Evolutionary conservation across 805 yeast genomes (phyloP), one percentile per base, ranked within the genome.

Genomic region (Wickerhamiella alocasiicola): DNA sequence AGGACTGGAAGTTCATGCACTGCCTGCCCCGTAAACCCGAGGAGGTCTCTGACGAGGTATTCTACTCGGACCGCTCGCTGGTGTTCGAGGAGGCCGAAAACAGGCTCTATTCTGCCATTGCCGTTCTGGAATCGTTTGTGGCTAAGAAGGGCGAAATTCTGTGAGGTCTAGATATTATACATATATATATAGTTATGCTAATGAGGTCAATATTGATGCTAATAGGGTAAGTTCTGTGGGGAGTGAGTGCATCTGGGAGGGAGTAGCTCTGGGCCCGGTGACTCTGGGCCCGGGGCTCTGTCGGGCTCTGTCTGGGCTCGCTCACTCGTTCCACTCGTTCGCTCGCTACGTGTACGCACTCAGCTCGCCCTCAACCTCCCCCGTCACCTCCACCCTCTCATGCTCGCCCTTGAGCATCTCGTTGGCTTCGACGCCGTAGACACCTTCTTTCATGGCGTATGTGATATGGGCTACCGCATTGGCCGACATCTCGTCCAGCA

Each of bases 1-100:
- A 65, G 13, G 62, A 72, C 55, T 88, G 88, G 81, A 83, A 76
- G 59, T 91, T 91, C 63, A 87, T 91, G 97, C 98, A 91, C 60
- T 91, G 98, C 62, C 68, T 91, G 51, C 98, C 98, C 49, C 78
- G 98, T 63, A 95, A 91, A 53, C 71, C 74, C 20, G 95, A 87
- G 60, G 98, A 91, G 62, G 98, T 91, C 27, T 71, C 76, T 28
- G 98, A 91, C 59, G 94, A 81, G 33, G 91, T 91, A 2, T 91
- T 91, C 57, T 88, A 88, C 64, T 66, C 85, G 41, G 75, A 76
- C 25, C 71, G 74, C 51, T 83, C 95, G 2, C 63, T 91, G 43
- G 98, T 91, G 3, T 91, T 91, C 61, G 79, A 76, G 51, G 96
- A 91, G 66, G 98, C 95, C 35, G 98, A 91, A 65, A 91, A 91